Percentiles rank a stretch among this genome's conserved stretches.
phyloP scores from a whole-genome alignment of 805 yeast species.

The Ogataea nonfermentans region DNA sequence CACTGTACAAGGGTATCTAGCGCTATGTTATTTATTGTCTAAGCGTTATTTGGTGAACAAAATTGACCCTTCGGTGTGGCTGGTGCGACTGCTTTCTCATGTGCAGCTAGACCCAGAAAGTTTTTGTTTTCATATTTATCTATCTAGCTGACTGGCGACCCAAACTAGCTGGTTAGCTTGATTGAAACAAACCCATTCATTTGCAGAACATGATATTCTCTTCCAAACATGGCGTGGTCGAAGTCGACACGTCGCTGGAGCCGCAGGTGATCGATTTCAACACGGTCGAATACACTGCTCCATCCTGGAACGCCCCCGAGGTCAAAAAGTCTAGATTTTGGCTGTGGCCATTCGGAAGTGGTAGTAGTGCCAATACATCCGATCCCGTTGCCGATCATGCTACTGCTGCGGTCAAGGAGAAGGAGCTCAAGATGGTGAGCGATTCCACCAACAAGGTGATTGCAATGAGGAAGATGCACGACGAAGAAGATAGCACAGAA shows the following conservation, averaged over 20 bases:
- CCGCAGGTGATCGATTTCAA: slow-evolving; percentile 25
- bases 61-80: slow-evolving; percentile 7
- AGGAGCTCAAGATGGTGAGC: slow-evolving; percentile 9
- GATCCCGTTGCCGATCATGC: not conserved
- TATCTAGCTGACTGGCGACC: slow-evolving; percentile 9
- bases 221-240: slow-evolving; percentile 2
- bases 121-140: slow-evolving; percentile 9
- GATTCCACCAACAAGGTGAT: slow-evolving; percentile 29
- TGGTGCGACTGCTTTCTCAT: slow-evolving; percentile 10
- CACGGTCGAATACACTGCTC: slow-evolving; percentile 16
- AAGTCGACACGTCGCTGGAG: slow-evolving; percentile 2
- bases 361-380: not conserved
- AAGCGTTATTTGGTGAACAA: too few species aligned
- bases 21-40: too few species aligned
- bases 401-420: slow-evolving; percentile 3
- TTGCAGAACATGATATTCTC: slow-evolving; percentile 4
- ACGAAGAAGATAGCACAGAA: slow-evolving; percentile 13
- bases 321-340: slow-evolving; percentile 16
- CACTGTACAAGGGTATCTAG: too few species aligned
- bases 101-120: slow-evolving; percentile 2
- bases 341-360: slow-evolving; percentile 22
- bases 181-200: not conserved
- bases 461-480: slow-evolving; percentile 32
- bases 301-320: slow-evolving; percentile 2
- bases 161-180: slow-evolving; percentile 10